Evolutionary conservation across 495 filamentous ascomycete species (phyloP).

Genomic region (Aspergillus steynii): DNA sequence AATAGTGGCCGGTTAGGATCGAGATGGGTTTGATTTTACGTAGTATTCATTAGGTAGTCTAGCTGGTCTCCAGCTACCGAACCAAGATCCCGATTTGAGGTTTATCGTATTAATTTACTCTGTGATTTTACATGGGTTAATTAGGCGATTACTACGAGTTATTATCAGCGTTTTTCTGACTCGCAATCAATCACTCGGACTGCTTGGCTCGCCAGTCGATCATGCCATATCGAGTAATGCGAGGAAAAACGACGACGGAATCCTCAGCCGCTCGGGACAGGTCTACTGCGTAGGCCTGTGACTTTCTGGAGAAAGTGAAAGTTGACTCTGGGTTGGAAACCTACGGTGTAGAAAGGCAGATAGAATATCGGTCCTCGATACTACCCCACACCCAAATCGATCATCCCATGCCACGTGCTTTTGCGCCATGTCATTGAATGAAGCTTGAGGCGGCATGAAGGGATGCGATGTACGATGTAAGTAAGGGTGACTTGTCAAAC

Average conservation of each 20-base stretch:
- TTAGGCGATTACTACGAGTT: background rate
- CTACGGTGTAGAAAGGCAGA: background rate
- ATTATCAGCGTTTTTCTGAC: background rate
- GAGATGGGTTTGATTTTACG: background rate
- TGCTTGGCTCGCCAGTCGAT: background rate
- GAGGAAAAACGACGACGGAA: background rate
- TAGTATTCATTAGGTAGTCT: background rate
- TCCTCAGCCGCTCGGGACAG: background rate
- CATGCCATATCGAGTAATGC: background rate
- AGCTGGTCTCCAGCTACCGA: too few relatives aligned
- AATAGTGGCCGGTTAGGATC: background rate
- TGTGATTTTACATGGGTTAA: background rate
- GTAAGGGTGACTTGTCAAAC: too few relatives aligned
- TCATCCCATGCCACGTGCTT: background rate
- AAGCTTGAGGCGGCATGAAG: background rate
- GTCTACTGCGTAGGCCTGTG: background rate
- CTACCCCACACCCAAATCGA: background rate
- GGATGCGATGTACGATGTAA: too few relatives aligned
- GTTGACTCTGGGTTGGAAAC: background rate
- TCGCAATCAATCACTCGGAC: background rate
- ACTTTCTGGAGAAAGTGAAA: too few relatives aligned
- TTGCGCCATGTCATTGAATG: background rate
- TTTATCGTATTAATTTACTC: too few relatives aligned
- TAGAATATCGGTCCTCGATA: background rate
- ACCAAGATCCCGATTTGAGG: too few relatives aligned